Percentiles rank a stretch among this genome's conserved stretches.
phyloP scores from a whole-genome alignment of 495 filamentous ascomycete genomes.

The Tuber borchii region DNA sequence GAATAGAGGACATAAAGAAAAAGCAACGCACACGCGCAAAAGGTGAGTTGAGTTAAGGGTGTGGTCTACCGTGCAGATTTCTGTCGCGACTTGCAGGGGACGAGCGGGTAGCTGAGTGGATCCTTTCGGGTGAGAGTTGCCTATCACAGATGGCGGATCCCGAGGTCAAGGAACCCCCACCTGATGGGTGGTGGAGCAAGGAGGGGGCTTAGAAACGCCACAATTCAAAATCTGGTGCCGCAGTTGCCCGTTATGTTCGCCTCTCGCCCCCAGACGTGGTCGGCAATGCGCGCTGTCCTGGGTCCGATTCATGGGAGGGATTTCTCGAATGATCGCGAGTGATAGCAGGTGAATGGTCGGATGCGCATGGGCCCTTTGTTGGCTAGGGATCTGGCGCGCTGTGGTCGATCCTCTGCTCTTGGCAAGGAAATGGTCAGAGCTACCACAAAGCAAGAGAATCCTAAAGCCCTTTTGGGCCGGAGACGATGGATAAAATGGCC shows the following conservation, averaged over 20 bases:
- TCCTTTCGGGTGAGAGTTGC: slow-evolving; percentile 39
- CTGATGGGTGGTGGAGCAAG: slow-evolving; percentile 21
- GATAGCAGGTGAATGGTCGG: slow-evolving; percentile 27
- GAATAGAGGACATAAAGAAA: slow-evolving; percentile 8
- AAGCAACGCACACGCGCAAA: slow-evolving; percentile 16
- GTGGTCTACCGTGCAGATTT: slow-evolving; percentile 19
- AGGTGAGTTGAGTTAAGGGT: slow-evolving; percentile 19
- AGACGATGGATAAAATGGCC: neutral
- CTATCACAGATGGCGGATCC: slow-evolving; percentile 40
- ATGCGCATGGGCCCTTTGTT: slow-evolving; percentile 26
- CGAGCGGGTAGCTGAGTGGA: slow-evolving; percentile 35
- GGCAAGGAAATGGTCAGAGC: neutral
- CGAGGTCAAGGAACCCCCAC: slow-evolving; percentile 32
- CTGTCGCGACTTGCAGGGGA: slow-evolving; percentile 34
- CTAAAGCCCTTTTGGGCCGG: neutral
- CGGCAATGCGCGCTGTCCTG: slow-evolving; percentile 33
- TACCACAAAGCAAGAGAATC: neutral
- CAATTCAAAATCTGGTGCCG: slow-evolving; percentile 22
- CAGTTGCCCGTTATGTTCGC: slow-evolving; percentile 16
- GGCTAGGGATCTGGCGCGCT: slow-evolving; percentile 35
- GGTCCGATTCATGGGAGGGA: slow-evolving; percentile 15
- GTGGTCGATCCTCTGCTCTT: slow-evolving; percentile 24
- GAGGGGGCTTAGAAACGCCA: slow-evolving; percentile 21
- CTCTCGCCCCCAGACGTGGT: slow-evolving; percentile 16
- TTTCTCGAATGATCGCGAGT: slow-evolving; percentile 19